Percentiles rank a stretch among this genome's conserved stretches.
Conservation (phyloP, 2,329 filamentous ascomycete species). For the Calonectria pseudoreteaudii region DNA sequence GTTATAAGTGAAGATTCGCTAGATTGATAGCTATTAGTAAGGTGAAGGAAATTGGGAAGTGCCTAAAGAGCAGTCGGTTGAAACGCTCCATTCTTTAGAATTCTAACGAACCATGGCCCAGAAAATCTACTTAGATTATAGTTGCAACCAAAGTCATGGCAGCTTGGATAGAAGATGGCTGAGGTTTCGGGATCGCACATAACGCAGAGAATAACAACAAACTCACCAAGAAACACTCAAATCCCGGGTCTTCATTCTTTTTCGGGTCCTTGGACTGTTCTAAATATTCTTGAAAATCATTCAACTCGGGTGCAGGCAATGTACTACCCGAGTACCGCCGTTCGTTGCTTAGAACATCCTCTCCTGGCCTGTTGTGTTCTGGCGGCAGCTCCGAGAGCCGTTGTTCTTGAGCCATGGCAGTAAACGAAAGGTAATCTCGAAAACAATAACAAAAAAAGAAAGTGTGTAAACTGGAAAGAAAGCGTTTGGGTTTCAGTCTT, state of each 20-base stretch:
- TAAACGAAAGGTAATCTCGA: neutral
- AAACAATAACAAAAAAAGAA: neutral
- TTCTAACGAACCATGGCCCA: neutral
- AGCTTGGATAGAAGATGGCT: neutral
- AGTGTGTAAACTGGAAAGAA: neutral
- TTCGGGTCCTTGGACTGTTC: neutral
- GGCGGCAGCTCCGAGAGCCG: neutral
- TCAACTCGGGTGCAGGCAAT: neutral
- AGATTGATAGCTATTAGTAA: neutral
- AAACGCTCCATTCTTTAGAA: neutral
- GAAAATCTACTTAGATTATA: neutral
- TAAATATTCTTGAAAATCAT: neutral
- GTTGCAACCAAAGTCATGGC: neutral
- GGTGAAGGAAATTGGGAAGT: neutral
- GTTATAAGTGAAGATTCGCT: conserved; percentile 55
- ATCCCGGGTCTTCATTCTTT: conserved; percentile 34
- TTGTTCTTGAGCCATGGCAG: neutral
- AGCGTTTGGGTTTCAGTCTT: neutral
- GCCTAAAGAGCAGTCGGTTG: neutral
- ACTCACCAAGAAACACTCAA: conserved; percentile 43
- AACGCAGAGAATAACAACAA: neutral
- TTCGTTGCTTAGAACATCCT: neutral
- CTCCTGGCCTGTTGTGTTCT: neutral
- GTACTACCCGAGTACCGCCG: neutral
- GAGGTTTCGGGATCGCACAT: neutral